Evolutionary conservation across 495 filamentous ascomycete genomes (phyloP), one percentile per base, ranked within the genome.

Genomic region (Geoglossum glabrum): DNA sequence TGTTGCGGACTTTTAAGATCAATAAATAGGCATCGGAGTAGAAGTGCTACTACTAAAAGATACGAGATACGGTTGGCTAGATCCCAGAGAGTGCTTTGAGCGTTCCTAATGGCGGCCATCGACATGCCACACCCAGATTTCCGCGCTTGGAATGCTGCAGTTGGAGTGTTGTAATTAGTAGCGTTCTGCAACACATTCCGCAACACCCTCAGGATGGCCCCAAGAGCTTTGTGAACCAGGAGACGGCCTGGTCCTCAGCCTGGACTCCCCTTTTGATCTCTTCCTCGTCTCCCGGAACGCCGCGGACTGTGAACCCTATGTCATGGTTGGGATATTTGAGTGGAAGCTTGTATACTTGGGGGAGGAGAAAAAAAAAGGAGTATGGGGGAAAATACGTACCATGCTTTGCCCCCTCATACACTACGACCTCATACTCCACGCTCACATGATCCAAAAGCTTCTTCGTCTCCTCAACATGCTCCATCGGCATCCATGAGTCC

Each of bases 401-500:
- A 25, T 58, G 56, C 15, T 49, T 58, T 17, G 56, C 56, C 6
- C 56, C 56, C 1, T 52, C 13, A 49, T 58, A 58, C 13, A 58
- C 26, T 3, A 31, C 26, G 21, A 58, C 56, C 23, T 58, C 38
- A 31, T 45, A n/a, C 23, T 58, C 45, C 9, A 23, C 45, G 40
- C 27, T 60, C 19, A 56, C 15, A 26, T 58, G 26, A 17, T 28
- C 56, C n/a, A 46, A 45, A 50, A 58, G 60, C 45, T 23, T 58
- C 38, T 23, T 27, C n/a, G 77, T 67, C 52, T 66, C 62, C 60
- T 69, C 61, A 27, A 74, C 66, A 54, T 74, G 62, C 17, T 66
- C 62, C 47, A 58, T 56, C 1, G 66, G 63, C 60, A 82, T 62
- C 4, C 55, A 66, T 57, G 66, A 47, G 61, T 85, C 83, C 3